These are phyloP conservation scores for Gymnopus androsaceus DNA, from an alignment of 1,284 basidiomycete species.

Conservation along the genomic window DNA sequence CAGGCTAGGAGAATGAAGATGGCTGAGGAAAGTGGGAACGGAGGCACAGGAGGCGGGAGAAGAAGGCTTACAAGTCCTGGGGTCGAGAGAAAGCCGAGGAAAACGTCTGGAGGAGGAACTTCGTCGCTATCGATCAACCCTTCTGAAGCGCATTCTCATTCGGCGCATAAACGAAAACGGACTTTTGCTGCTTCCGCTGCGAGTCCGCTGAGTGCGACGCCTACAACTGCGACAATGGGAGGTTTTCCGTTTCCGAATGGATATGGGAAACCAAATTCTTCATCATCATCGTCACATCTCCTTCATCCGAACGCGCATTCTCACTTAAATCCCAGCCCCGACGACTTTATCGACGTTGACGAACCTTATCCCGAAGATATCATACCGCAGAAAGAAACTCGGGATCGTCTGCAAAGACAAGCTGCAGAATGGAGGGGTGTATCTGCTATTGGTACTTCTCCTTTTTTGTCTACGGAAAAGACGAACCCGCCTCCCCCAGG, in stretches of 20 bases:
- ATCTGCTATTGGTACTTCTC: slow-evolving; percentile 52
- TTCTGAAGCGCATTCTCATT: neutral
- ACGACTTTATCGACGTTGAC: neutral
- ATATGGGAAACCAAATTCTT: too few species aligned
- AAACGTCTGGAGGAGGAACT: neutral
- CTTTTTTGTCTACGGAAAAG: neutral
- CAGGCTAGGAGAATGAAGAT: slow-evolving; percentile 38
- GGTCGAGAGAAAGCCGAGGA: slow-evolving; percentile 1
- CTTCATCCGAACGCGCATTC: too few species aligned
- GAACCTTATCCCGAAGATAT: slow-evolving; percentile 40
- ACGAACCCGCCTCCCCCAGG: too few species aligned
- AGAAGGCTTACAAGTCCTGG: neutral
- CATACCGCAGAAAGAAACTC: slow-evolving; percentile 50
- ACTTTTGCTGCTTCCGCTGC: neutral
- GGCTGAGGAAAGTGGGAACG: too few species aligned
- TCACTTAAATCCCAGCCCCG: neutral
- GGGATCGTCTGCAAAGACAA: slow-evolving; percentile 56
- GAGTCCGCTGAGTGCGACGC: neutral
- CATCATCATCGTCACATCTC: too few species aligned
- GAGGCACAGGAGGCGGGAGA: slow-evolving; percentile 43
- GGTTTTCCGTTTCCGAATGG: neutral
- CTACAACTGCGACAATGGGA: too few species aligned
- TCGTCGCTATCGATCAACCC: neutral
- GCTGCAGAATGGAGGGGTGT: slow-evolving; percentile 70
- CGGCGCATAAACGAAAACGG: neutral